These are phyloP conservation scores for Dillenia turbinata DNA, from an alignment of 164 flowering plant genomes.

Conservation along the genomic window DNA sequence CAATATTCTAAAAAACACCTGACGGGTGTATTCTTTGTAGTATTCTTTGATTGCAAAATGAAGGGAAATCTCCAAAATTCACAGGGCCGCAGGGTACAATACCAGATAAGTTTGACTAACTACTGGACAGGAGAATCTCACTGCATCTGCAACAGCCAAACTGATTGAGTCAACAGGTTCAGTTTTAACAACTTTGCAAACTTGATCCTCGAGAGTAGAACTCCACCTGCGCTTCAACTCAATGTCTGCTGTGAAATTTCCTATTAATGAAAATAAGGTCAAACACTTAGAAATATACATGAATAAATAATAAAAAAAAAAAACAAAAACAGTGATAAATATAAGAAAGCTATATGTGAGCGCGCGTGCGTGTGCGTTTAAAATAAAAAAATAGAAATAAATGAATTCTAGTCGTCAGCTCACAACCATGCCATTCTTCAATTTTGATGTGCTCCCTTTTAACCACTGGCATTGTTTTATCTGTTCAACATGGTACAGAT, in stretches of 20 bases:
- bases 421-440: constrained; percentile 2
- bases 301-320: background rate
- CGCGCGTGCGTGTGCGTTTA: too few species aligned
- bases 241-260: constrained; percentile 1
- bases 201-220: background rate
- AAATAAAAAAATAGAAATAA: too few species aligned
- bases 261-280: constrained; percentile 7
- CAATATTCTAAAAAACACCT: too few species aligned
- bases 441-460: constrained; percentile 6
- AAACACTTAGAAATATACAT: background rate
- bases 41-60: too few species aligned
- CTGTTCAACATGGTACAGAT: background rate
- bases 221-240: constrained; percentile 2
- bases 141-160: constrained; percentile 1
- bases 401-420: too few species aligned
- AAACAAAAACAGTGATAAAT: background rate
- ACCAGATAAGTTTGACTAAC: constrained; percentile 20
- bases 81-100: constrained; percentile 3
- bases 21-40: too few species aligned
- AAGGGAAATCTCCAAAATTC: background rate
- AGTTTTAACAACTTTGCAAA: constrained; percentile 7
- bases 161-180: constrained; percentile 7
- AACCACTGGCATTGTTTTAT: background rate
- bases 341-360: too few species aligned
- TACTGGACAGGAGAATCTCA: constrained; percentile 6